Evolutionary conservation across 345 rosid genomes (phyloP), one percentile per base, ranked within the genome.

Genomic region (Gossypium longicalyx): DNA sequence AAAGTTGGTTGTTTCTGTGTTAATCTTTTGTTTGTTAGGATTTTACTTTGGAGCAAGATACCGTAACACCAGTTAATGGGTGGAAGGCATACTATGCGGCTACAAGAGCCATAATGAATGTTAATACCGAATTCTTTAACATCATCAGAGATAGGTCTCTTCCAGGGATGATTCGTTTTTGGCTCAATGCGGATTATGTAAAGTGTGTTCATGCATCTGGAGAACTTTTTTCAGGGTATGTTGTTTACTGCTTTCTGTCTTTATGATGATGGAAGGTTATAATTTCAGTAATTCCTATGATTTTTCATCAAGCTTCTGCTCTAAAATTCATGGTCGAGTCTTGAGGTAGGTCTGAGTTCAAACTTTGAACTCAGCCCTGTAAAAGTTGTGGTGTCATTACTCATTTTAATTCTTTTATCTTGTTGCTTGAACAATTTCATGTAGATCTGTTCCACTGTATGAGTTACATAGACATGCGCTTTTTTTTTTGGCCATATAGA

Each of bases 51-150:
- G 98, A 96, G 74, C 99, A 96, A 88, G 95, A 85, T 85, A 83
- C 70, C 45, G 87, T 96, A 72, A 89, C 81, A 2, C 98, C 98
- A 20, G 89, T 84, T 59, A 89, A 86, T 80, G 98, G 98, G 58
- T 96, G 99, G 98, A 96, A 96, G 78, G 95, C 90, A 12, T 96
- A 96, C 83, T 96, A 93, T 80, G 98, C 98, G 0, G 87, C 92
- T 58, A 96, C 98, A 59, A 96, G 97, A 86, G 93, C 90, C 41
- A 83, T 96, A 76, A 85, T 90, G 81, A 90, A 85, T 86, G 88
- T 85, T 74, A 96, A 96, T 86, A 76, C 88, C 1, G 90, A 87
- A 70, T 96, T 96, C 84, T 91, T 90, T 82, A 81, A 80, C 87
- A 89, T 89, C 77, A 88, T 96, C 66, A 91, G 89, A 85, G 97